phyloP scores from a whole-genome alignment of 2,329 filamentous ascomycete genomes.

The Pseudogymnoascus sp. region DNA sequence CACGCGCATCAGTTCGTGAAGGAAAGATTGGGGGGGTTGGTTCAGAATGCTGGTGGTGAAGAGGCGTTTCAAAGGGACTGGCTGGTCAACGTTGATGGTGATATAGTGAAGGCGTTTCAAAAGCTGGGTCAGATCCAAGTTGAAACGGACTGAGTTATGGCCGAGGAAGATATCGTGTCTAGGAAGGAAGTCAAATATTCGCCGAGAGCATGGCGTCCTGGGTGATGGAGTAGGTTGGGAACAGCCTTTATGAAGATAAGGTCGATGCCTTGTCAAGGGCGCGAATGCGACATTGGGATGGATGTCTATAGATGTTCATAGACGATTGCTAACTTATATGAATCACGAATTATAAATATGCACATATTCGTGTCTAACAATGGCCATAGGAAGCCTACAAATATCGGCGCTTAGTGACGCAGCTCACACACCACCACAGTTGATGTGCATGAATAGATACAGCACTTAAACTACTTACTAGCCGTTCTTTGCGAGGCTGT shows the following conservation, averaged over 20 bases:
- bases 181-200: neutral
- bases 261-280: neutral
- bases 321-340: neutral
- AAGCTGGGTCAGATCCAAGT: slow-evolving; percentile 22
- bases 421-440: neutral
- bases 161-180: neutral
- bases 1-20: slow-evolving; percentile 57
- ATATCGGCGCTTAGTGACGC: neutral
- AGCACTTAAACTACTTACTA: neutral
- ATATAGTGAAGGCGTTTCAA: slow-evolving; percentile 60
- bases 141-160: neutral
- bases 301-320: neutral
- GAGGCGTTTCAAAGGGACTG: slow-evolving; percentile 59
- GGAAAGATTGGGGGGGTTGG: slow-evolving; percentile 50
- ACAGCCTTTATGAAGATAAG: neutral
- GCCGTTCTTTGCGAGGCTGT: neutral
- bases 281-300: neutral
- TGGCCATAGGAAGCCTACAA: neutral
- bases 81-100: slow-evolving; percentile 65
- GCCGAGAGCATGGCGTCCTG: neutral
- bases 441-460: neutral
- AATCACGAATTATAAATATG: slow-evolving; percentile 1
- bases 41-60: slow-evolving; percentile 55
- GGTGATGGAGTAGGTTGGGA: neutral
- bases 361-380: neutral